Conservation (phyloP, 441 rosid species). For the Pelargonium australe region DNA sequence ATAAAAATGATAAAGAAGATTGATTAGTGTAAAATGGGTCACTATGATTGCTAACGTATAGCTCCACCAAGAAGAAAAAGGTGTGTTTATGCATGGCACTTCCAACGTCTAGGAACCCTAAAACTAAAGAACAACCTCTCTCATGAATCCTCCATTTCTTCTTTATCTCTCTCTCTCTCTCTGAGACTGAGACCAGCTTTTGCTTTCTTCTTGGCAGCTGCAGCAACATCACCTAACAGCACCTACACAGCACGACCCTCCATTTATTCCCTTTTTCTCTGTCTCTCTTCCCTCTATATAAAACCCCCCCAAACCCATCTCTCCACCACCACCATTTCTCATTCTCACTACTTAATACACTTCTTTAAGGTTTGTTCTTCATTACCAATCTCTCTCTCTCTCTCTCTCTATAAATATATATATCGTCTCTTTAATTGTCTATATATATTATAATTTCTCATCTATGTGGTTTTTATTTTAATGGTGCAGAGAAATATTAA, state of each 20-base stretch:
- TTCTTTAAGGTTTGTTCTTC: slow-evolving; percentile 27
- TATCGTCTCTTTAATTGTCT: slow-evolving; percentile 2
- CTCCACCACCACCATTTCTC: slow-evolving; percentile 23
- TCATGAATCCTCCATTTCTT: no score
- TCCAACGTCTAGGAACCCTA: no score
- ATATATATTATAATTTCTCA: neutral
- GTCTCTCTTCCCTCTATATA: slow-evolving; percentile 23
- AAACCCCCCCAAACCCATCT: slow-evolving; percentile 22
- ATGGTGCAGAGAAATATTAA: slow-evolving; percentile 13
- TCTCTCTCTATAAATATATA: neutral
- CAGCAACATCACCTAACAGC: slow-evolving; percentile 43
- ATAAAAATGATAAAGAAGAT: no score
- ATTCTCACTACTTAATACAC: slow-evolving; percentile 15
- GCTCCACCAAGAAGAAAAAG: no score
- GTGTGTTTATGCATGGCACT: no score
- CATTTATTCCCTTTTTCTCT: slow-evolving; percentile 31
- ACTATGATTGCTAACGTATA: no score
- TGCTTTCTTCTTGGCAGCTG: neutral
- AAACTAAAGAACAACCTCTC: no score
- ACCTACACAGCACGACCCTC: slow-evolving; percentile 28
- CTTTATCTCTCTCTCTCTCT: no score
- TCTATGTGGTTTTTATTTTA: neutral
- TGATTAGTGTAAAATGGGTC: no score
- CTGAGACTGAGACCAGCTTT: no score
- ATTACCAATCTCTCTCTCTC: neutral